phyloP scores from a whole-genome alignment of 306 rosid genomes.

The Trifolium repens region DNA sequence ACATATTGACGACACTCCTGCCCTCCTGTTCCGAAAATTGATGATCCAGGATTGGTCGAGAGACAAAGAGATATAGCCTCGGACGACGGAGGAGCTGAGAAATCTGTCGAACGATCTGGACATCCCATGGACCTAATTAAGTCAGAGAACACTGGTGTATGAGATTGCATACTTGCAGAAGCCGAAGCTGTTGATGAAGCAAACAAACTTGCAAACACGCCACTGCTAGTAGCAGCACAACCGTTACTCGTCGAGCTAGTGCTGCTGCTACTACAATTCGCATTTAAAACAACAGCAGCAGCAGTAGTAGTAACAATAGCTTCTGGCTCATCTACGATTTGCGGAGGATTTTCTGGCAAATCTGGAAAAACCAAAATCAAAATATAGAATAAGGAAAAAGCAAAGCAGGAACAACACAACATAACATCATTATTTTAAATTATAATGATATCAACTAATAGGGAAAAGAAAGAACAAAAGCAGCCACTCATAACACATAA shows the following conservation, averaged over 20 bases:
- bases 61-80: conserved; percentile 88
- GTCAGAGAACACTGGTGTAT: conserved; percentile 57
- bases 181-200: conserved; percentile 63
- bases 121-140: conserved; percentile 62
- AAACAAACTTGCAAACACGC: conserved; percentile 80
- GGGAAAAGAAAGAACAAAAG: conserved; percentile 37
- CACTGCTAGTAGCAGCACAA: conserved; percentile 49
- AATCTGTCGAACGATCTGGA: conserved; percentile 54
- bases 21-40: conserved; percentile 67
- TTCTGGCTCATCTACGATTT: conserved; percentile 53
- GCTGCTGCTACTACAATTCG: conserved; percentile 64
- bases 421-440: conserved; percentile 13
- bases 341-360: conserved; percentile 54
- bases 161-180: conserved; percentile 59
- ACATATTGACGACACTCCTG: conserved; percentile 69
- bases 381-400: not conserved
- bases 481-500: conserved; percentile 37
- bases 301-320: conserved; percentile 14
- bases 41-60: conserved; percentile 61
- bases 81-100: conserved; percentile 52
- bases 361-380: conserved; percentile 38
- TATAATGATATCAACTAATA: conserved; percentile 9
- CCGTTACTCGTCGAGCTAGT: conserved; percentile 66
- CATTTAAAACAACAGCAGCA: conserved; percentile 41
- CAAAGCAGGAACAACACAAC: not conserved